Conservation (phyloP, 768 basidiomycete genomes). For the Naganishia kalamii region DNA sequence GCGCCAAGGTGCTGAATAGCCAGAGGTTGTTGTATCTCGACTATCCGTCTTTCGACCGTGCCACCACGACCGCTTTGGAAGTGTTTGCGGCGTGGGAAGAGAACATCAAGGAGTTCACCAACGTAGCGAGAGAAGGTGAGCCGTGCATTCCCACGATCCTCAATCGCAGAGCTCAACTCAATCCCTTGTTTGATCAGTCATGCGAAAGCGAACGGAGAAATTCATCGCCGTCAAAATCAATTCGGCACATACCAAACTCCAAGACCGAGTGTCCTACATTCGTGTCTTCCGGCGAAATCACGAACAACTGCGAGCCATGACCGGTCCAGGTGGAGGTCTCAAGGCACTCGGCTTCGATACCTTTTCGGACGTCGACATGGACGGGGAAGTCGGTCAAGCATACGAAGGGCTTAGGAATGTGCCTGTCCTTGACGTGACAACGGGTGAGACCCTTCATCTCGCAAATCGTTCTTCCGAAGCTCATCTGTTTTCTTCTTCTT, state of each 20-base stretch:
- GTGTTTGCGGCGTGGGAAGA: slow-evolving; percentile 88
- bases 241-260: slow-evolving; percentile 82
- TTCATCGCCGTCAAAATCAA: slow-evolving; percentile 95
- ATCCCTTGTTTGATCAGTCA: slow-evolving; percentile 51
- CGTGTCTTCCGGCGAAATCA: slow-evolving; percentile 93
- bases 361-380: slow-evolving; percentile 81
- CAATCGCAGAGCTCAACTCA: neutral
- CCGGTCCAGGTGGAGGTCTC: slow-evolving; percentile 82
- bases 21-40: slow-evolving; percentile 89
- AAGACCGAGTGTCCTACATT: slow-evolving; percentile 78
- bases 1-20: slow-evolving; percentile 80
- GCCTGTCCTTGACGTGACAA: slow-evolving; percentile 88
- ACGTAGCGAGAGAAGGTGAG: slow-evolving; percentile 70
- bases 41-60: slow-evolving; percentile 85
- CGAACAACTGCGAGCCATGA: slow-evolving; percentile 95
- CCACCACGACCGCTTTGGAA: slow-evolving; percentile 65
- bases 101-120: slow-evolving; percentile 80
- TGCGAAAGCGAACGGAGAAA: slow-evolving; percentile 76
- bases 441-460: slow-evolving; percentile 56
- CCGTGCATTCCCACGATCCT: neutral
- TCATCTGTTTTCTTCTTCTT: slow-evolving; percentile 5
- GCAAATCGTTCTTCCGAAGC: neutral
- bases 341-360: slow-evolving; percentile 62
- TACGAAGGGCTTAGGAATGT: slow-evolving; percentile 97
- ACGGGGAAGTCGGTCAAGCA: slow-evolving; percentile 89